phyloP scores from a whole-genome alignment of 106 monocot genomes.

The Apostasia ramifera region DNA sequence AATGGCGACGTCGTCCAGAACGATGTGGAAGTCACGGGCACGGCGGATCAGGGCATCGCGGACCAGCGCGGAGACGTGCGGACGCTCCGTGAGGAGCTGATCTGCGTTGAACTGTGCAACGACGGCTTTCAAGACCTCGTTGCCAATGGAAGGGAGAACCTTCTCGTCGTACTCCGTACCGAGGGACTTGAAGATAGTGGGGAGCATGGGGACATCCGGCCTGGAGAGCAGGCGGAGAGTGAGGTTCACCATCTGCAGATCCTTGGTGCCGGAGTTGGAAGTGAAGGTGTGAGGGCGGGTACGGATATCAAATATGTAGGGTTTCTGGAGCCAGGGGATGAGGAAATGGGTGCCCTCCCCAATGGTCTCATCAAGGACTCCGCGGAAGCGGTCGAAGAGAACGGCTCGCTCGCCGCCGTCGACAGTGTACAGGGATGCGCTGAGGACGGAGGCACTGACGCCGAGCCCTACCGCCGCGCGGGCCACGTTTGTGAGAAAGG shows the following conservation, averaged over 20 bases:
- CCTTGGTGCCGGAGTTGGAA: slow-evolving; percentile 91
- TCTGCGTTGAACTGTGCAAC: slow-evolving; percentile 83
- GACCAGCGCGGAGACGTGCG: slow-evolving; percentile 56
- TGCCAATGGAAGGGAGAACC: slow-evolving; percentile 86
- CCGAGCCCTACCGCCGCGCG: slow-evolving; percentile 18
- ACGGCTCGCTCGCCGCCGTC: slow-evolving; percentile 95
- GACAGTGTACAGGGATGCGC: slow-evolving; percentile 78
- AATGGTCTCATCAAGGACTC: slow-evolving; percentile 68
- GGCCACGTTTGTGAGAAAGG: slow-evolving; percentile 24
- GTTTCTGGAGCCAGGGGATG: slow-evolving; percentile 86
- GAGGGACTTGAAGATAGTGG: slow-evolving; percentile 76
- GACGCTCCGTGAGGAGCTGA: slow-evolving; percentile 65
- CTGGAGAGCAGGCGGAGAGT: slow-evolving; percentile 79
- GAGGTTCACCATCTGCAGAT: slow-evolving; percentile 97
- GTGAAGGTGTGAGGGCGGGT: slow-evolving; percentile 91
- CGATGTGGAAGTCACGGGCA: slow-evolving; percentile 54
- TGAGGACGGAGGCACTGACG: slow-evolving; percentile 10
- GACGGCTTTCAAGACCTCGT: slow-evolving; percentile 65
- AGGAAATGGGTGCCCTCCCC: slow-evolving; percentile 92
- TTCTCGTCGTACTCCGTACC: slow-evolving; percentile 91
- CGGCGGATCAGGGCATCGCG: slow-evolving; percentile 37
- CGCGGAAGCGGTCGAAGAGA: slow-evolving; percentile 89
- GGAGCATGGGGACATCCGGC: slow-evolving; percentile 55
- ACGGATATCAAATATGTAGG: slow-evolving; percentile 93
- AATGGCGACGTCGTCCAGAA: slow-evolving; percentile 67